Conservation (phyloP, 2,329 filamentous ascomycete genomes). For the Sporothrix curviconia region DNA sequence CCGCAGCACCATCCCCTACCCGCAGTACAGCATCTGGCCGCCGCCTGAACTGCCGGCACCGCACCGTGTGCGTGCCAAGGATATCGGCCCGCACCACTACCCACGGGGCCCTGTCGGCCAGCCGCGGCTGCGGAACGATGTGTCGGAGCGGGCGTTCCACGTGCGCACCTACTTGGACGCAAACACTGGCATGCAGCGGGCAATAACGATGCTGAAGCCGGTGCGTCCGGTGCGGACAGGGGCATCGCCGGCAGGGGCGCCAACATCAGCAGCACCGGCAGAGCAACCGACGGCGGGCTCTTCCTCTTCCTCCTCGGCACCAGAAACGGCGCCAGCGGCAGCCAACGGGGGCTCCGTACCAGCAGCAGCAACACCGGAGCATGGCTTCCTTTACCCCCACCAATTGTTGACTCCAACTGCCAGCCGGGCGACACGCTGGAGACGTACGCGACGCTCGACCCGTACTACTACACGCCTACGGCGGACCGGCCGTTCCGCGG, state of each 20-base stretch:
- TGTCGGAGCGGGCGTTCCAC: slow-evolving; percentile 65
- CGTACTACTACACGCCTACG: slow-evolving; percentile 72
- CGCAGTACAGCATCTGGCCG: slow-evolving; percentile 64
- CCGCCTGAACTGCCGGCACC: slow-evolving; percentile 61
- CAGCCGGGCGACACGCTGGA: slow-evolving; percentile 41
- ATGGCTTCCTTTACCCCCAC: too few species aligned
- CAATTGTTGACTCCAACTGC: too few species aligned
- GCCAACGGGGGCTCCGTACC: too few species aligned
- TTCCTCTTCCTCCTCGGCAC: background rate
- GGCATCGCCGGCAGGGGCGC: too few species aligned
- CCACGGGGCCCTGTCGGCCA: slow-evolving; percentile 22
- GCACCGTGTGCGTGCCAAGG: slow-evolving; percentile 41
- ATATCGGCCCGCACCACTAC: slow-evolving; percentile 22
- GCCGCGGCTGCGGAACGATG: slow-evolving; percentile 48
- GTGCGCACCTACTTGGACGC: slow-evolving; percentile 70
- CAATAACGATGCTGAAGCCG: too few species aligned
- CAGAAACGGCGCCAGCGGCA: background rate
- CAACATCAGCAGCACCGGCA: too few species aligned
- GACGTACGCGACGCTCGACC: slow-evolving; percentile 66
- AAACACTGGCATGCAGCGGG: too few species aligned
- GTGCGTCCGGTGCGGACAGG: too few species aligned
- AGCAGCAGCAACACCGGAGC: too few species aligned
- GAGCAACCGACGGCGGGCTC: background rate
- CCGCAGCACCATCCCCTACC: slow-evolving; percentile 25
- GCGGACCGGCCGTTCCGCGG: slow-evolving; percentile 74